A percentile compares a stretch with the other conserved stretches of the same genome.
Conservation (phyloP, 768 basidiomycete species). For the Glaciozyma martinii region DNA sequence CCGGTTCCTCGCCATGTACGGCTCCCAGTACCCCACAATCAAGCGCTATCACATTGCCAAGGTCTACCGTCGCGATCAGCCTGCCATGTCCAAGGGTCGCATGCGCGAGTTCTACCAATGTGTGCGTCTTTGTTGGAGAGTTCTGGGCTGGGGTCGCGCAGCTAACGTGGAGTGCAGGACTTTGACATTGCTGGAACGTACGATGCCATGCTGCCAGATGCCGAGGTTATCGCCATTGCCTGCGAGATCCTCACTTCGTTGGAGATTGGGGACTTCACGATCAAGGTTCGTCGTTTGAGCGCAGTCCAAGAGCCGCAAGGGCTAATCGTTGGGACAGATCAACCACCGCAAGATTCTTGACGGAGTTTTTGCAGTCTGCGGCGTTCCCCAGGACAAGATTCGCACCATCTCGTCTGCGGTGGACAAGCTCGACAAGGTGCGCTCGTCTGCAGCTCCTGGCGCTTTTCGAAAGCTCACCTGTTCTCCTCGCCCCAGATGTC, state of each 20-base stretch:
- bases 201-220: constrained; percentile 97
- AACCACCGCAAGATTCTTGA: constrained; percentile 97
- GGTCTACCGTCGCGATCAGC: constrained; percentile 91
- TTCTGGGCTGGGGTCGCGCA: background rate
- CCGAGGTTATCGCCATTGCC: constrained; percentile 72
- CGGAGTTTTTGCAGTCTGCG: constrained; percentile 92
- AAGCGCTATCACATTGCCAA: constrained; percentile 99
- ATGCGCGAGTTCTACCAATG: constrained; percentile 99
- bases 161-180: constrained; percentile 52
- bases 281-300: constrained; percentile 55
- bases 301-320: no score
- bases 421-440: constrained; percentile 94
- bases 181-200: constrained; percentile 86
- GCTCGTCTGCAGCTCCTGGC: constrained; percentile 4
- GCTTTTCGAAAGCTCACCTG: background rate
- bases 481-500: constrained; percentile 50
- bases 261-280: constrained; percentile 85
- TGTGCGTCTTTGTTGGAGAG: constrained; percentile 44
- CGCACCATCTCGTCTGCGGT: constrained; percentile 90
- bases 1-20: constrained; percentile 87
- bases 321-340: constrained; percentile 46
- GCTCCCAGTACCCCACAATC: constrained; percentile 53
- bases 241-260: constrained; percentile 72
- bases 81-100: constrained; percentile 93
- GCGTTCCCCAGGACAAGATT: constrained; percentile 81